A percentile compares a stretch with the other conserved stretches of the same genome.
phyloP scores from a whole-genome alignment of 1,139 yeast genomes.

The Debaryomyces fabryi region DNA sequence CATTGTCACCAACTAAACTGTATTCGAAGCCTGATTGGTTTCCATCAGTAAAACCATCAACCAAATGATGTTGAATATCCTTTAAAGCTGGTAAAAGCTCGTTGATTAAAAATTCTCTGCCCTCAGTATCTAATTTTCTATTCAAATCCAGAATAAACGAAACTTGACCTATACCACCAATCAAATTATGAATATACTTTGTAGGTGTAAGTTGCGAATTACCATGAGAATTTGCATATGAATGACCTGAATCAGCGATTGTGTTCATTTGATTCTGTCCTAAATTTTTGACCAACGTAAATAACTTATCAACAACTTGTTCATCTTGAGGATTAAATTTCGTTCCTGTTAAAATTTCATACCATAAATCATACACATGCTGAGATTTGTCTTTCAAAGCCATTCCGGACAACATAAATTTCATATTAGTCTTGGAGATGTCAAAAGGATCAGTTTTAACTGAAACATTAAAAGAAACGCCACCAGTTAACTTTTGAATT shows the following conservation, averaged over 20 bases:
- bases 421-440: slow-evolving; percentile 46
- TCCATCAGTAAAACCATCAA: slow-evolving; percentile 25
- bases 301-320: slow-evolving; percentile 67
- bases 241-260: slow-evolving; percentile 87
- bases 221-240: slow-evolving; percentile 74
- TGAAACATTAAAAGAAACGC: slow-evolving; percentile 62
- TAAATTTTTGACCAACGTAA: slow-evolving; percentile 69
- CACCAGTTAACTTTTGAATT: slow-evolving; percentile 85
- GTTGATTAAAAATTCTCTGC: slow-evolving; percentile 52
- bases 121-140: slow-evolving; percentile 46
- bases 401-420: slow-evolving; percentile 63
- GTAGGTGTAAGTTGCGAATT: slow-evolving; percentile 64
- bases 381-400: slow-evolving; percentile 67
- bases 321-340: slow-evolving; percentile 49
- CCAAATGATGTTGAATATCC: slow-evolving; percentile 51
- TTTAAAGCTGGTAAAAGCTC: slow-evolving; percentile 67
- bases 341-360: slow-evolving; percentile 68
- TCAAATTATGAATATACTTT: slow-evolving; percentile 60
- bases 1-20: slow-evolving; percentile 61
- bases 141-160: slow-evolving; percentile 68
- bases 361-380: slow-evolving; percentile 66
- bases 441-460: slow-evolving; percentile 60
- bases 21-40: slow-evolving; percentile 43
- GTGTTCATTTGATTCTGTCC: slow-evolving; percentile 79
- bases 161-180: slow-evolving; percentile 78